Conservation (phyloP, 257 asterid species). For the Gardenia jasminoides region DNA sequence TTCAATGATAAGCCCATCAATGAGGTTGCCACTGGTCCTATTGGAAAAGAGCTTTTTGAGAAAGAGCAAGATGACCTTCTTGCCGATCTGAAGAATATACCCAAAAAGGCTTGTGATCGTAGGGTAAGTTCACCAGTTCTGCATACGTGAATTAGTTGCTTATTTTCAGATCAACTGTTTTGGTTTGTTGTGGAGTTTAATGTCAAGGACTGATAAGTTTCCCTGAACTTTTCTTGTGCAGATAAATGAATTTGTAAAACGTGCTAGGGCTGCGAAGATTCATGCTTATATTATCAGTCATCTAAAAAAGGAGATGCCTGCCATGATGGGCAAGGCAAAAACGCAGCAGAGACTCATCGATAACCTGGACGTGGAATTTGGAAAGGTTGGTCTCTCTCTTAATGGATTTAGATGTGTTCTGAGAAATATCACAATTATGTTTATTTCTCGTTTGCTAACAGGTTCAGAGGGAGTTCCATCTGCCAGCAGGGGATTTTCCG, state of each 20-base stretch:
- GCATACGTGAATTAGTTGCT: neutral
- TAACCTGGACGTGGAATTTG: constrained; percentile 68
- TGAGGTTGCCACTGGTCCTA: constrained; percentile 69
- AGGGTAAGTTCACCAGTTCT: constrained; percentile 47
- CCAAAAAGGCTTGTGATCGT: constrained; percentile 96
- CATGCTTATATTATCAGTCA: constrained; percentile 90
- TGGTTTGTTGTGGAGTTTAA: neutral
- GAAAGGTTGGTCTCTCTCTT: constrained; percentile 49
- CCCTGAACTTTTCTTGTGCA: constrained; percentile 28
- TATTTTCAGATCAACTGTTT: neutral
- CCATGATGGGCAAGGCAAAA: constrained; percentile 96
- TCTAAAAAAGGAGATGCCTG: constrained; percentile 90
- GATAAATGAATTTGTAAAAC: constrained; percentile 94
- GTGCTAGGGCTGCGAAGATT: constrained; percentile 93
- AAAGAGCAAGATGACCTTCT: constrained; percentile 91
- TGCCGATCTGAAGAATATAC: constrained; percentile 71
- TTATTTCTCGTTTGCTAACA: constrained; percentile 24
- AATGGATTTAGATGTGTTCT: neutral
- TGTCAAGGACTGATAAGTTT: neutral
- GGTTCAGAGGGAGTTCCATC: constrained; percentile 84
- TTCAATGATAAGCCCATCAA: constrained; percentile 87
- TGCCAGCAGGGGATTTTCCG: constrained; percentile 95
- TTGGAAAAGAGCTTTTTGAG: constrained; percentile 82
- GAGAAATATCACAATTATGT: constrained; percentile 10
- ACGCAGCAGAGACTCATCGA: constrained; percentile 85